Conservation (phyloP, 163 green algal genomes). For the Prototheca cutis region DNA sequence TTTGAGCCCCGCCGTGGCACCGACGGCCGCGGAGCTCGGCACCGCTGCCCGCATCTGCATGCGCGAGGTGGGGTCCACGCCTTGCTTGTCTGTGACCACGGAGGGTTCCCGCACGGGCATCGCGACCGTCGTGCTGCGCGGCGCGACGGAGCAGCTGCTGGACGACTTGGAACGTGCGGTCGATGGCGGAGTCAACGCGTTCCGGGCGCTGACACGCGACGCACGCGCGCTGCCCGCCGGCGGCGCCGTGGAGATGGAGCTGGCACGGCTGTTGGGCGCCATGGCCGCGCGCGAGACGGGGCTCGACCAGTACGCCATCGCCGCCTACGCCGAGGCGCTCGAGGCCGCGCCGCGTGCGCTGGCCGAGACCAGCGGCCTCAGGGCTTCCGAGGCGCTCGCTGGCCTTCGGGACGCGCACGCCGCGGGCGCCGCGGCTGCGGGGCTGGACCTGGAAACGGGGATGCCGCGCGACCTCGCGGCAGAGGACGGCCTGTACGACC, state of each 20-base stretch:
- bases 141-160: conserved; percentile 77
- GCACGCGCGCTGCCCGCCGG: conserved; percentile 67
- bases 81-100: conserved; percentile 60
- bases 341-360: conserved; percentile 76
- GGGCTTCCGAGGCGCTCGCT: conserved; percentile 73
- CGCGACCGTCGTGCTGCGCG: conserved; percentile 83
- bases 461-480: conserved; percentile 14
- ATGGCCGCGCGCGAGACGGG: conserved; percentile 62
- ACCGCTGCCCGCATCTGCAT: conserved; percentile 51
- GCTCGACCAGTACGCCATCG: conserved; percentile 93
- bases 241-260: conserved; percentile 83
- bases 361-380: conserved; percentile 82
- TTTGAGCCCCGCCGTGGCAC: conserved; percentile 52
- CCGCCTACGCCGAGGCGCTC: conserved; percentile 83
- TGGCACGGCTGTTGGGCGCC: conserved; percentile 58
- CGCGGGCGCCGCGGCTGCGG: conserved; percentile 38
- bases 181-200: conserved; percentile 94
- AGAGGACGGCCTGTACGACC: conserved; percentile 7
- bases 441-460: conserved; percentile 72
- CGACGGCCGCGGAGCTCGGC: conserved; percentile 81
- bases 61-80: conserved; percentile 83
- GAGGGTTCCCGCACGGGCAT: conserved; percentile 53
- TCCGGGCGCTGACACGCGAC: conserved; percentile 83
- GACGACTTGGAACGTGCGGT: conserved; percentile 95
- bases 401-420: conserved; percentile 81